Base-by-base conservation (phyloP, 495 filamentous ascomycete genomes). In the Daldinia loculata region DNA sequence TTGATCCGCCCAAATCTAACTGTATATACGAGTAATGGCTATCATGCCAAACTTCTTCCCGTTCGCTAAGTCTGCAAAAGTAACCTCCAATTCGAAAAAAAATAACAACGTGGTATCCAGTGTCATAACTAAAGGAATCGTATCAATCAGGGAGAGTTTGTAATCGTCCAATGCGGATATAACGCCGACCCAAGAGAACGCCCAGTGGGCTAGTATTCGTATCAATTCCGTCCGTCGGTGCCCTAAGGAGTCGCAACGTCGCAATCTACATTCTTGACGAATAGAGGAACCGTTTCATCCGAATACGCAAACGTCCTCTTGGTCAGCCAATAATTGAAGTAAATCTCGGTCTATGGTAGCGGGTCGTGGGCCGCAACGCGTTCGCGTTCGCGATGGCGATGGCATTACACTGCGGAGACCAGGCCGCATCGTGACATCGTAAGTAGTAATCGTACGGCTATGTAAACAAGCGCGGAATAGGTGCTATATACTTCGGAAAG, bases 401-500 rank as follows among this genome's bases (percentile, higher is more conserved):
- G 22, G 48, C 63, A 41, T 61, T 29, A 56, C 34, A 45, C 39
- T 56, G 67, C 55, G 38, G 52, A 39, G 38, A 29, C 36, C 38
- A 17, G 34, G 43, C 55, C 59, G 69, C 50, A 60, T 72, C 66
- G 70, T 34, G 32, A 61, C 59, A 61, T 69, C 66, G 56, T 62
- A 52, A 48, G 58, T 36, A 70, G 48, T 61, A 68, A 58, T 66
- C 73, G 67, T 52, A 45, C 61, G 55, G 68, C 62, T 50, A 51
- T 19, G 41, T 63, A 66, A 55, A 69, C 64, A 48, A 66, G 34
- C 62, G 60, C 66, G 57, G 48, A 76, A 73, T 63, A 74, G 36
- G 71, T 77, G 69, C 75, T 77, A 77, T 76, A 77, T 77, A 63
- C 75, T 77, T 75, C 74, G 73, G 71, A 77, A 70, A 74, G 75